Evolutionary conservation across 164 flowering plant species (phyloP).

Genomic region (Saururus chinensis): DNA sequence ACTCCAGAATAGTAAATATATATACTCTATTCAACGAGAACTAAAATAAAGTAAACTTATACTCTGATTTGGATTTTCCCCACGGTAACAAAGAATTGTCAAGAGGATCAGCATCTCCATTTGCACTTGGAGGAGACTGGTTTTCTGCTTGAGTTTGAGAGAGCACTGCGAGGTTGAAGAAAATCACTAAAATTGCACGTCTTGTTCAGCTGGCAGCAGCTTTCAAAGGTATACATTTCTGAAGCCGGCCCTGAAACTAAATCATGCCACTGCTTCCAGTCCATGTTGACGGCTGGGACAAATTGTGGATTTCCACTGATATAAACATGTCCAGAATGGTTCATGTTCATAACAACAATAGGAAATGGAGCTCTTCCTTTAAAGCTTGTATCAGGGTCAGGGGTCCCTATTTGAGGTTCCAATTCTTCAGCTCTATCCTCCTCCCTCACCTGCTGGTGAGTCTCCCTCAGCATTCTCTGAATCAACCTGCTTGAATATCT

Average conservation of each 20-base stretch:
- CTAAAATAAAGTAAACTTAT: no score
- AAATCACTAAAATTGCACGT: no score
- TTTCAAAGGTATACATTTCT: background rate
- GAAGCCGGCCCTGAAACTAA: slow-evolving; percentile 6
- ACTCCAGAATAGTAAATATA: no score
- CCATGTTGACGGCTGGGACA: slow-evolving; percentile 1
- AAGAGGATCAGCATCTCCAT: no score
- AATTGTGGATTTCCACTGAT: background rate
- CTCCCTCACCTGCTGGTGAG: no score
- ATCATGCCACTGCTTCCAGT: slow-evolving; percentile 12
- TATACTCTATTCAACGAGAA: no score
- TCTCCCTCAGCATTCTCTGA: background rate
- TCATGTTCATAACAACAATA: background rate
- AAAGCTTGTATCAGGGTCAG: background rate
- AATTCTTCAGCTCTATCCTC: background rate
- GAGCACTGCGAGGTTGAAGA: no score
- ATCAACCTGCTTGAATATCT: background rate
- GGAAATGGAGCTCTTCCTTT: background rate
- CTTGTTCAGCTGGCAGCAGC: no score
- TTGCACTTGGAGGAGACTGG: no score
- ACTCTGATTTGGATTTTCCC: no score
- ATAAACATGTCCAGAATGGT: background rate
- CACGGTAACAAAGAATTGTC: no score
- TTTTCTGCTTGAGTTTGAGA: no score
- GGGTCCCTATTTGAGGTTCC: background rate